Evolutionary conservation across 331 rosid genomes (phyloP), one percentile per base, ranked within the genome.

Genomic region (Telfairia occidentalis): DNA sequence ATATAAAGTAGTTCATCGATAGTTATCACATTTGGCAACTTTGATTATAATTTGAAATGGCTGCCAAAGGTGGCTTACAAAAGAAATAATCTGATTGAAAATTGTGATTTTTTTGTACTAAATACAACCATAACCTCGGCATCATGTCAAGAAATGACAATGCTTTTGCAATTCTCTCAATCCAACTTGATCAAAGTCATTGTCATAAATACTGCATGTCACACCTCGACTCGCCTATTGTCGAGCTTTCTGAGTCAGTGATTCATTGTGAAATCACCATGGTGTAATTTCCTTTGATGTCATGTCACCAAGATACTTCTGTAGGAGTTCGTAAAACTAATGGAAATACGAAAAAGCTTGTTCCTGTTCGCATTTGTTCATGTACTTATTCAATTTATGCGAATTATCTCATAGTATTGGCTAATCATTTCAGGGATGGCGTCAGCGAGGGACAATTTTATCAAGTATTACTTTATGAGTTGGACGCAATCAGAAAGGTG

Each of bases 361-460:
- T 15, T 34, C 16, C 15, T 64, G 28, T 49, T 64, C 19, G 26
- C 9, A 5, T 63, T 35, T 64, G 71, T 64, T 3, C 69, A 2
- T 24, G 16, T 66, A 40, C 13, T 37, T 66, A 15, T 69, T 26
- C 0, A 53, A 38, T 42, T 54, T 57, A 19, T 8, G 3, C 46
- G 40, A 30, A 16, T 15, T 24, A 12, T 34, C 29, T 71, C 29
- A n/a, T 53, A 23, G 46, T 43, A 7, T 13, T 55, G 42, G 26
- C 42, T 11, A 21, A 55, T 40, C 74, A 46, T 19, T 77, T 76
- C 87, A 95, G 99, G 93, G 99, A 95, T 26, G 99, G 99, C 35
- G 97, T 92, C 23, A 95, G 97, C 60, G 97, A 92, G 82, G 99
- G 99, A 53, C 99, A 95, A 40, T 95, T 95, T 82, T 95, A 95